Conservation (phyloP, 2,329 filamentous ascomycete species). For the Pseudogymnoascus sp. region DNA sequence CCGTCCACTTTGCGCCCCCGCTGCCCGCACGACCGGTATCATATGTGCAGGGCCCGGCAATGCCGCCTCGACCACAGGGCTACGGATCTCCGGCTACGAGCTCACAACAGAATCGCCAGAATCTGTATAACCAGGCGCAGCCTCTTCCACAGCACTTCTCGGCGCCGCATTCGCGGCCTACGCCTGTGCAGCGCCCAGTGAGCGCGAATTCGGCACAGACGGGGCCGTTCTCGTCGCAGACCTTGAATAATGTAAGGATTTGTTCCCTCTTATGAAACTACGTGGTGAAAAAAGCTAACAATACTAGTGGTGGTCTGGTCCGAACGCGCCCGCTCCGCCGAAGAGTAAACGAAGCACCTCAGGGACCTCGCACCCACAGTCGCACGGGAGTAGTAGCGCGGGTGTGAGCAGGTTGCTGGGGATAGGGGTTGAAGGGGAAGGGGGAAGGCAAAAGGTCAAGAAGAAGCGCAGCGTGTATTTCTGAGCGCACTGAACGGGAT, state of each 20-base stretch:
- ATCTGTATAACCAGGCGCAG: constrained; percentile 2
- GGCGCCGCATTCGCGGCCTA: constrained; percentile 24
- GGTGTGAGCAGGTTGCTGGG: neutral
- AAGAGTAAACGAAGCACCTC: neutral
- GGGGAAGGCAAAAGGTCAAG: constrained; percentile 8
- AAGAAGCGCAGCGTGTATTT: constrained; percentile 13
- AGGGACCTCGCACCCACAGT: neutral
- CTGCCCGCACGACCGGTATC: constrained; percentile 14
- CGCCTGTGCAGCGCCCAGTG: constrained; percentile 22
- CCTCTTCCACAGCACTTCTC: constrained; percentile 21
- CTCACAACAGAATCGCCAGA: neutral
- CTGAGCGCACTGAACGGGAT: neutral
- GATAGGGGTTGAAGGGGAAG: neutral
- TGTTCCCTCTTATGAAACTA: neutral
- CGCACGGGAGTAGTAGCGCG: neutral
- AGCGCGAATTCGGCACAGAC: constrained; percentile 18
- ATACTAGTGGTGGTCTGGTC: constrained; percentile 3
- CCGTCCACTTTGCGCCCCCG: constrained; percentile 15
- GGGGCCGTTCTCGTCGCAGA: constrained; percentile 10
- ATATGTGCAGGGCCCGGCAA: neutral
- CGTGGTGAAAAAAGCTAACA: neutral
- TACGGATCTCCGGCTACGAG: neutral
- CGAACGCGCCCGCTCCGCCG: neutral
- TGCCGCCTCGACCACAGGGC: neutral
- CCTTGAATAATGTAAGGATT: constrained; percentile 10